These are phyloP conservation scores for Suillus fuscotomentosus DNA, from an alignment of 768 basidiomycete genomes.

Conservation along the genomic window DNA sequence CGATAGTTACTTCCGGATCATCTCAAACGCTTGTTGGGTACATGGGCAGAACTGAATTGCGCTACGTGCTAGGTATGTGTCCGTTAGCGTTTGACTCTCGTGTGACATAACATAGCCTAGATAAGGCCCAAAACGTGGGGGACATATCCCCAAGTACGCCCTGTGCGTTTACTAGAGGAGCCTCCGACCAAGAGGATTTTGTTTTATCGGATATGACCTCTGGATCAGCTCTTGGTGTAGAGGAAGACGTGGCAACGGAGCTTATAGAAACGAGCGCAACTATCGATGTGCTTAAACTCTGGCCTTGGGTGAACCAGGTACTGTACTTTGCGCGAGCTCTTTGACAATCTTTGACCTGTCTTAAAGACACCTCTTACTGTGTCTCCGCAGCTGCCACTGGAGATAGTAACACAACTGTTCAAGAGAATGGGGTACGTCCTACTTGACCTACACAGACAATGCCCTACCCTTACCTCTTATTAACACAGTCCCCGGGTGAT, in stretches of 20 bases:
- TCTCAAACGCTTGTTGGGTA: slow-evolving; percentile 74
- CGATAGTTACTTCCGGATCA: slow-evolving; percentile 69
- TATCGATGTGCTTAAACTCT: slow-evolving; percentile 61
- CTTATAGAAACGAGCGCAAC: slow-evolving; percentile 60
- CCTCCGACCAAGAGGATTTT: slow-evolving; percentile 52
- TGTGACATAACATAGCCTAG: slow-evolving; percentile 36
- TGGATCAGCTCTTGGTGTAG: slow-evolving; percentile 54
- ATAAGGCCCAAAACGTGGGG: slow-evolving; percentile 66
- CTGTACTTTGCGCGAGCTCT: not conserved
- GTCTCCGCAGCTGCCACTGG: slow-evolving; percentile 86
- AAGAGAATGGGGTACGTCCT: slow-evolving; percentile 90
- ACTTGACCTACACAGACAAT: not conserved
- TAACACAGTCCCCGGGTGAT: slow-evolving; percentile 86
- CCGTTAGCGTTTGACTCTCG: not conserved
- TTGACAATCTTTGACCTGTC: not conserved
- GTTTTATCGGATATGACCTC: slow-evolving; percentile 41
- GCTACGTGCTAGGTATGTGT: slow-evolving; percentile 76
- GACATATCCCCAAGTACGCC: slow-evolving; percentile 61
- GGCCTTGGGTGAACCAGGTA: slow-evolving; percentile 96
- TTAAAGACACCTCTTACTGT: slow-evolving; percentile 90
- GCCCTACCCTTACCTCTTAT: not conserved
- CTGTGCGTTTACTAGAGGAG: slow-evolving; percentile 63
- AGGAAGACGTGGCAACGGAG: slow-evolving; percentile 68
- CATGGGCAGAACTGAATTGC: slow-evolving; percentile 82
- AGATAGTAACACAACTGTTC: slow-evolving; percentile 97